These are phyloP conservation scores for Tolypocladium inflatum DNA, from an alignment of 2,329 filamentous ascomycete species.

Conservation along the genomic window DNA sequence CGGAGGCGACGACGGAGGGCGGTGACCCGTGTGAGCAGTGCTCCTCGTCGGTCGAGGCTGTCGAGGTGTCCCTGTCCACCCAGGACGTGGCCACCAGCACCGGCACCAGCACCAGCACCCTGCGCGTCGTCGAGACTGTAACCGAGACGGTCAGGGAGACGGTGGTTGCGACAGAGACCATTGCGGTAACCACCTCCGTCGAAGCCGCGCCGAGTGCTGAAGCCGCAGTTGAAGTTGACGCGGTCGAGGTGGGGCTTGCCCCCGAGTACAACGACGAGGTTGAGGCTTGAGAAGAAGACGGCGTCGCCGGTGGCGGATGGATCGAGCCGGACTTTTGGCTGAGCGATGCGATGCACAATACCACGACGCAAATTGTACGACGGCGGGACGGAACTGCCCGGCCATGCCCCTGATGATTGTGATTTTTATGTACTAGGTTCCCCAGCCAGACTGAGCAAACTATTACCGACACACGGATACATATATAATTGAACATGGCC, in stretches of 20 bases:
- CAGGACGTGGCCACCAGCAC: not conserved
- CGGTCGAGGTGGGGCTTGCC: not conserved
- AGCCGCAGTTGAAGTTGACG: not conserved
- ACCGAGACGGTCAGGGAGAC: constrained; percentile 24
- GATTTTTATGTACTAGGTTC: not conserved
- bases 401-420: not conserved
- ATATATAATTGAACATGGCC: not conserved
- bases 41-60: constrained; percentile 1
- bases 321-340: not conserved
- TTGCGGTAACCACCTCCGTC: not conserved
- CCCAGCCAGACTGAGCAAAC: not conserved
- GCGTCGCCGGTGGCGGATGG: not conserved
- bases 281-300: not conserved
- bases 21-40: constrained; percentile 14
- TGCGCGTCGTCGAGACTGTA: constrained; percentile 7
- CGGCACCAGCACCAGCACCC: not conserved
- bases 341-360: not conserved
- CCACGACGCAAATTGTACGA: not conserved
- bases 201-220: not conserved
- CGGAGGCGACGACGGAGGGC: not conserved
- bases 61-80: not conserved
- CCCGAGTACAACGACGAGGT: not conserved
- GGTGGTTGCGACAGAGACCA: constrained; percentile 17
- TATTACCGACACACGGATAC: not conserved
- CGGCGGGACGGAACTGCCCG: not conserved